A percentile compares a stretch with the other conserved stretches of the same genome.
Conservation (phyloP, 768 basidiomycete genomes). For the Trametes sanguinea region DNA sequence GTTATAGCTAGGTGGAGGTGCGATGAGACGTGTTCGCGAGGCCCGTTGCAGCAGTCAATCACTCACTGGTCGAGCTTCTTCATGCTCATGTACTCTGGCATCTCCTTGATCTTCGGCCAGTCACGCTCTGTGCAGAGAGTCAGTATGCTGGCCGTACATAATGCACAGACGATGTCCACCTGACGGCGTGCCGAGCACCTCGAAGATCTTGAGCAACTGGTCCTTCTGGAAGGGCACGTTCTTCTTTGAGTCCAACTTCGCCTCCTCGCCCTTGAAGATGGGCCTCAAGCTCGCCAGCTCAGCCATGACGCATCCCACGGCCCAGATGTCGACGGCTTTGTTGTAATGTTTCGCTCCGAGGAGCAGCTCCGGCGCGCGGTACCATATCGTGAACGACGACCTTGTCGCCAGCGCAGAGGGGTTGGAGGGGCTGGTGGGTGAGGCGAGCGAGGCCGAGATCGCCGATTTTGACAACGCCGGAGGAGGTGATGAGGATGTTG, state of each 20-base stretch:
- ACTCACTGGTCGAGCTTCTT: constrained; percentile 73
- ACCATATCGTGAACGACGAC: constrained; percentile 99
- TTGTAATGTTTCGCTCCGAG: constrained; percentile 98
- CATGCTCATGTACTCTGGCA: constrained; percentile 88
- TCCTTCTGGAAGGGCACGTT: constrained; percentile 96
- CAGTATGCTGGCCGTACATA: background rate
- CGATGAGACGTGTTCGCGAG: constrained; percentile 23
- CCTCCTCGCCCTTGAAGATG: constrained; percentile 99
- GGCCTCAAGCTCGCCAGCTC: constrained; percentile 92
- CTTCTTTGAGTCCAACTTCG: constrained; percentile 96
- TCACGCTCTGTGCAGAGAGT: constrained; percentile 57
- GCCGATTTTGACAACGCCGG: constrained; percentile 95
- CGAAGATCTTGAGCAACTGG: constrained; percentile 94
- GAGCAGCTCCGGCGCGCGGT: constrained; percentile 93
- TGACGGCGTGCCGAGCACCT: constrained; percentile 87
- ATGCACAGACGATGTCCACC: constrained; percentile 46
- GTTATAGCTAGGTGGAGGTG: constrained; percentile 43
- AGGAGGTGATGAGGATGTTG: constrained; percentile 92
- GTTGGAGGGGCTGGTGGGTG: constrained; percentile 88
- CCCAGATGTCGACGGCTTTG: constrained; percentile 96
- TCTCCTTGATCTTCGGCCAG: constrained; percentile 83
- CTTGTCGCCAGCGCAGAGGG: constrained; percentile 91
- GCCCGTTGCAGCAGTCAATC: background rate
- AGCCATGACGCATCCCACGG: constrained; percentile 96
- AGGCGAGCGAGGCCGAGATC: constrained; percentile 94